Percentiles rank a stretch among this genome's conserved stretches.
phyloP scores from a whole-genome alignment of 2,329 filamentous ascomycete species.

The Teratosphaeriaceae sp. region DNA sequence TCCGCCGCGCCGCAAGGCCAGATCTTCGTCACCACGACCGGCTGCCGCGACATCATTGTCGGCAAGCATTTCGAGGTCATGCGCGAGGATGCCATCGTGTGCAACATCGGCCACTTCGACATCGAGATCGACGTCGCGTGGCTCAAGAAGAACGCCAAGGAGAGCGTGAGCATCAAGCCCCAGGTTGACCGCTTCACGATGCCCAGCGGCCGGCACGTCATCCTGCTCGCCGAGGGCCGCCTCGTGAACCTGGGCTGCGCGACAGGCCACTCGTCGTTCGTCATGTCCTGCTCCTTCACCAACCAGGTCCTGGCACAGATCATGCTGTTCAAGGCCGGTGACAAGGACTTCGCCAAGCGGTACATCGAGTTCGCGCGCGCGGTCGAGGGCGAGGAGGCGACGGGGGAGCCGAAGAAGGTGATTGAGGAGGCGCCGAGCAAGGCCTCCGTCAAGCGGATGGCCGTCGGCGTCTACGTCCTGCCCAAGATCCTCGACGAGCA shows the following conservation, averaged over 20 bases:
- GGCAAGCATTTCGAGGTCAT: conserved; percentile 90
- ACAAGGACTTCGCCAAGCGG: conserved; percentile 83
- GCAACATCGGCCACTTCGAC: conserved; percentile 99
- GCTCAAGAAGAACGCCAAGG: conserved; percentile 94
- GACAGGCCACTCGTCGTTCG: conserved; percentile 98
- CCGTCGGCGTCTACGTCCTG: conserved; percentile 88
- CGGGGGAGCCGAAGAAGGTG: conserved; percentile 21
- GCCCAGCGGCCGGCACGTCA: conserved; percentile 91
- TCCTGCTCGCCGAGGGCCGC: conserved; percentile 96
- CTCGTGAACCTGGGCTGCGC: conserved; percentile 99
- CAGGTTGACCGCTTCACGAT: conserved; percentile 98
- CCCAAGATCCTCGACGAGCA: conserved; percentile 99
- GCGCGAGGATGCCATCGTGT: conserved; percentile 96
- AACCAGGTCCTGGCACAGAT: conserved; percentile 99
- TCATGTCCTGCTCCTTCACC: conserved; percentile 99
- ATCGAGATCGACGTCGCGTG: conserved; percentile 99
- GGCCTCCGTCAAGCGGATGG: conserved; percentile 61
- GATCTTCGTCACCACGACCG: conserved; percentile 99
- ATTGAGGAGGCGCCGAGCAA: conserved; percentile 43
- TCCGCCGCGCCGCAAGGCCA: conserved; percentile 83
- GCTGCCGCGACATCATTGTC: conserved; percentile 95
- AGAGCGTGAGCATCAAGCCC: conserved; percentile 98
- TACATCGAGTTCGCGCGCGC: conserved; percentile 80
- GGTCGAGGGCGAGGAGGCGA: conserved; percentile 26
- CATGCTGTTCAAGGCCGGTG: conserved; percentile 89